Conservation (phyloP, 306 rosid species). For the Gillenia trifoliata region DNA sequence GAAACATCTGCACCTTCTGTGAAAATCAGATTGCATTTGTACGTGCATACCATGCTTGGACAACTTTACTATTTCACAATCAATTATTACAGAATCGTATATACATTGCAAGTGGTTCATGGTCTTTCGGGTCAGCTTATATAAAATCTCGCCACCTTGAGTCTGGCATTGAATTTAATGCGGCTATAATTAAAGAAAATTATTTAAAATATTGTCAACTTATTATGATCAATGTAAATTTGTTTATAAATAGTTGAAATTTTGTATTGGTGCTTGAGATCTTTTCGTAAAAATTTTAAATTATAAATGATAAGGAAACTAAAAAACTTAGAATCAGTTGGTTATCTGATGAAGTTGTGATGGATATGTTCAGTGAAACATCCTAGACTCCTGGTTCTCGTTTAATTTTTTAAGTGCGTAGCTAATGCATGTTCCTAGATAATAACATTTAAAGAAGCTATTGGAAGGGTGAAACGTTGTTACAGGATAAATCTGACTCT, state of each 20-base stretch:
- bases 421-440: background rate
- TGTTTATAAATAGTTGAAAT: too few species aligned
- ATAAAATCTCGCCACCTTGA: background rate
- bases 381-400: background rate
- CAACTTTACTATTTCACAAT: background rate
- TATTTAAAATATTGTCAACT: background rate
- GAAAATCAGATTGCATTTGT: background rate
- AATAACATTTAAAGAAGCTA: background rate
- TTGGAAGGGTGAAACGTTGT: background rate
- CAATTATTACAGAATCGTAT: background rate
- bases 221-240: background rate
- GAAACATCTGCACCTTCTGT: background rate
- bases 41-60: background rate
- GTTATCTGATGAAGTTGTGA: background rate
- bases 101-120: background rate
- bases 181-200: background rate
- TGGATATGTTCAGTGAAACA: background rate
- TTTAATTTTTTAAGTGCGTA: background rate
- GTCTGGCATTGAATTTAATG: background rate
- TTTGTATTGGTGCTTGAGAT: too few species aligned
- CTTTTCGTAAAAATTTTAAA: background rate
- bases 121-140: background rate
- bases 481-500: conserved; percentile 9
- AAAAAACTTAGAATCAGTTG: background rate
- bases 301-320: background rate